Conservation (phyloP, 2,329 filamentous ascomycete species). For the Fusarium continuum region DNA sequence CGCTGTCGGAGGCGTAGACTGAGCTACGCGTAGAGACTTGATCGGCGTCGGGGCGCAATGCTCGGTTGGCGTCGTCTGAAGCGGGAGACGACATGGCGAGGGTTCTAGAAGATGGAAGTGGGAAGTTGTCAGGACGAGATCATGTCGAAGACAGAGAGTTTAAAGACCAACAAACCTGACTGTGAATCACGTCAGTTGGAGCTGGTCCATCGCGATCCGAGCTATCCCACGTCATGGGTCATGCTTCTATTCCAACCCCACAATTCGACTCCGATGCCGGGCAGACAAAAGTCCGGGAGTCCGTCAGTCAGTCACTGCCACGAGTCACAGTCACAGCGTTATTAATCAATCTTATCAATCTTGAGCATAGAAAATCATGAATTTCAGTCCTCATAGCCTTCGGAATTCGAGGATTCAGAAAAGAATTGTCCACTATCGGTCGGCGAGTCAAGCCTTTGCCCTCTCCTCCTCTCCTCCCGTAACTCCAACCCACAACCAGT, state of each 20-base stretch:
- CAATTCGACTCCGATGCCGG: constrained; percentile 25
- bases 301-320: background rate
- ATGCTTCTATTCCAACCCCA: constrained; percentile 15
- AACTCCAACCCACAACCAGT: background rate
- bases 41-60: constrained; percentile 38
- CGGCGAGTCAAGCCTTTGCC: background rate
- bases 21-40: constrained; percentile 38
- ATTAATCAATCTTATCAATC: constrained; percentile 19
- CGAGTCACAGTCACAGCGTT: background rate
- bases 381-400: too few relatives aligned
- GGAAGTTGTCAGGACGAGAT: background rate
- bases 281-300: constrained; percentile 5
- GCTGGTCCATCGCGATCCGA: constrained; percentile 28
- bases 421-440: too few relatives aligned
- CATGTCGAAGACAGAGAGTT: constrained; percentile 17
- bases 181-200: constrained; percentile 27
- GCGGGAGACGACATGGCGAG: constrained; percentile 35
- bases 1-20: constrained; percentile 34
- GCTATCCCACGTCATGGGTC: constrained; percentile 33
- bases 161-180: background rate
- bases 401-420: too few relatives aligned
- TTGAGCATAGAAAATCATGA: too few relatives aligned
- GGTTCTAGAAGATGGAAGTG: background rate
- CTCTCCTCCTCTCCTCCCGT: background rate
- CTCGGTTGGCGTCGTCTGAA: constrained; percentile 24